These are phyloP conservation scores for Xylariales sp. DNA, from an alignment of 2,329 filamentous ascomycete genomes.

Conservation along the genomic window DNA sequence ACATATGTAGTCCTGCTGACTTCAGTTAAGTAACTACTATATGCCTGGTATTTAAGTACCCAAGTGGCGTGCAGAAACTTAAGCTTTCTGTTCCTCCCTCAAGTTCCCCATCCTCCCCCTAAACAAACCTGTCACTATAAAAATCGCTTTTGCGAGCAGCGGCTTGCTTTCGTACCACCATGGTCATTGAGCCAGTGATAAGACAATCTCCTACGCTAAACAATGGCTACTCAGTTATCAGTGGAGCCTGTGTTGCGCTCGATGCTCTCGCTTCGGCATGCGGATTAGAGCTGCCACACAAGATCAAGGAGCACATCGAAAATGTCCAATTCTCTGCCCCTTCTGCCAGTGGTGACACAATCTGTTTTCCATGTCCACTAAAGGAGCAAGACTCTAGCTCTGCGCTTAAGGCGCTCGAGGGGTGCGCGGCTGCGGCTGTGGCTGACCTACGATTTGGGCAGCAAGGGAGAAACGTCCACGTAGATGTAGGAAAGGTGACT, in stretches of 20 bases:
- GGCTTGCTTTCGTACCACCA: slow-evolving; percentile 12
- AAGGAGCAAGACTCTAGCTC: slow-evolving; percentile 35
- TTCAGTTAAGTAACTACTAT: too few relatives aligned
- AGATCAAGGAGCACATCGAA: slow-evolving; percentile 22
- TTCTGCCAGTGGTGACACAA: slow-evolving; percentile 23
- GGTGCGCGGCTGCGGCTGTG: slow-evolving; percentile 54
- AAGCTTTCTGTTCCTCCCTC: too few relatives aligned
- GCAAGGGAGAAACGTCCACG: slow-evolving; percentile 35
- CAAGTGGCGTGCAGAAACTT: background rate
- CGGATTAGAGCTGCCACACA: slow-evolving; percentile 26
- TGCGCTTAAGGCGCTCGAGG: slow-evolving; percentile 56
- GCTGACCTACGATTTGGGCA: slow-evolving; percentile 48
- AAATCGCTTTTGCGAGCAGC: slow-evolving; percentile 7
- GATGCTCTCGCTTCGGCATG: slow-evolving; percentile 20
- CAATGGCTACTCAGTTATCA: slow-evolving; percentile 26
- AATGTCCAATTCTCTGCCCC: slow-evolving; percentile 26
- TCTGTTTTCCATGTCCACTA: slow-evolving; percentile 36
- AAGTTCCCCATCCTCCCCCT: slow-evolving; percentile 1
- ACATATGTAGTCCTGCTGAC: too few relatives aligned
- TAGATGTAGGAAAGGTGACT: slow-evolving; percentile 50
- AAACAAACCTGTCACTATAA: slow-evolving; percentile 9
- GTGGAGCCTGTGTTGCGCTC: slow-evolving; percentile 27
- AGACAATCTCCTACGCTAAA: background rate
- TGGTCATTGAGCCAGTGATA: slow-evolving; percentile 11
- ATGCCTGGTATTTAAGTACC: too few relatives aligned